Conservation (phyloP, 495 filamentous ascomycete species). For the Annulohypoxylon stygium region DNA sequence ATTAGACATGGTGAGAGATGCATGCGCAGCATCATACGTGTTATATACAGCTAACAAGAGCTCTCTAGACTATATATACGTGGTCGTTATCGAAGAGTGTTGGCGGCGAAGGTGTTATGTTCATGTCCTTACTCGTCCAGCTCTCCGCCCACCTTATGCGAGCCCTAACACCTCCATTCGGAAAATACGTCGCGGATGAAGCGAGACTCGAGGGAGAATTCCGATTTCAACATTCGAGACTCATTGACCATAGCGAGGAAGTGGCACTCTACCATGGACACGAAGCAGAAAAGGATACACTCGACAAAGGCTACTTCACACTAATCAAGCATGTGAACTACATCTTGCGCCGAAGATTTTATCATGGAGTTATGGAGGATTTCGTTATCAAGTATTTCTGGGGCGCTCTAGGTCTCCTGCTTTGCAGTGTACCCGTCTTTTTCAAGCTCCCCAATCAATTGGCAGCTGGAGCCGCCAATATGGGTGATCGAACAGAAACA, state of each 20-base stretch:
- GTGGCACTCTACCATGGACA: slow-evolving; percentile 93
- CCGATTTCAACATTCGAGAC: slow-evolving; percentile 90
- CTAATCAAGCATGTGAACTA: slow-evolving; percentile 99
- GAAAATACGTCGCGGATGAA: slow-evolving; percentile 97
- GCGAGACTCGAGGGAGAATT: slow-evolving; percentile 95
- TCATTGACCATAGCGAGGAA: slow-evolving; percentile 97
- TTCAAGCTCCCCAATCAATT: slow-evolving; percentile 83
- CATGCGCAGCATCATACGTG: neutral
- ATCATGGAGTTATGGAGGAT: slow-evolving; percentile 98
- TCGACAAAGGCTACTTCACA: slow-evolving; percentile 99
- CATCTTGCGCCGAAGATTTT: slow-evolving; percentile 87
- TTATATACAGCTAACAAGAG: slow-evolving; percentile 34
- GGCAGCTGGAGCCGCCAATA: slow-evolving; percentile 71
- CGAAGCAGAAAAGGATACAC: slow-evolving; percentile 94
- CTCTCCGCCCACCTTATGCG: slow-evolving; percentile 94
- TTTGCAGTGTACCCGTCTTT: slow-evolving; percentile 98
- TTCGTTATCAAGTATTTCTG: slow-evolving; percentile 99
- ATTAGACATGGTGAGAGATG: slow-evolving; percentile 78
- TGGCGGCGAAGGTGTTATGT: slow-evolving; percentile 91
- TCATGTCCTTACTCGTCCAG: slow-evolving; percentile 94
- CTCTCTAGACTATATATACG: slow-evolving; percentile 80
- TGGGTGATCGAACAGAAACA: slow-evolving; percentile 92
- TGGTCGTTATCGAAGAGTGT: slow-evolving; percentile 92
- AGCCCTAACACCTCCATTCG: slow-evolving; percentile 95
- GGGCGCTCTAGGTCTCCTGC: slow-evolving; percentile 90